These are phyloP conservation scores for Porphyridium purpureum DNA, from an alignment of 23 red algal species.

Conservation along the genomic window DNA sequence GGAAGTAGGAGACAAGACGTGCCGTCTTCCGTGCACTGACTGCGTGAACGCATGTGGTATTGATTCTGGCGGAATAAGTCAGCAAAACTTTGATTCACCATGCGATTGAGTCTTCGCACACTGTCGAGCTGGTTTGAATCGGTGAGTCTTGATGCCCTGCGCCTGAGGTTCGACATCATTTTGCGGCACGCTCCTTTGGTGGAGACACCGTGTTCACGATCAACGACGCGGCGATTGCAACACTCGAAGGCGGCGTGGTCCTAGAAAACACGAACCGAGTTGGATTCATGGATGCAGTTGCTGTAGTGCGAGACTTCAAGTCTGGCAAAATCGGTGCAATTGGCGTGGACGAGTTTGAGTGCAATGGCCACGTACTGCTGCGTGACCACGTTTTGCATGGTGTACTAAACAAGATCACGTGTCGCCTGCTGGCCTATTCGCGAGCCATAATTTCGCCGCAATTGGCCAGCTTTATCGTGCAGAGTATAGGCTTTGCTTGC, in stretches of 20 bases:
- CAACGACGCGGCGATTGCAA: background rate
- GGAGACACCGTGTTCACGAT: background rate
- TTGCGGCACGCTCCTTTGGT: slow-evolving; percentile 4
- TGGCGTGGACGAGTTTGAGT: slow-evolving; percentile 4
- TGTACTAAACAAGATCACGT: too few relatives aligned
- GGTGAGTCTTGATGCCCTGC: background rate
- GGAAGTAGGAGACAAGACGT: slow-evolving; percentile 3
- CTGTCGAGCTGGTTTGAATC: background rate
- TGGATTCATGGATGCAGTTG: slow-evolving; percentile 2
- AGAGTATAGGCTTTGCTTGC: too few relatives aligned
- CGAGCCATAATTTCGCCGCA: background rate
- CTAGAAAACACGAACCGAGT: slow-evolving; percentile 4
- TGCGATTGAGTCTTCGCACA: background rate
- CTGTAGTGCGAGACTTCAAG: slow-evolving; percentile 5
- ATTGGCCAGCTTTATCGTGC: too few relatives aligned
- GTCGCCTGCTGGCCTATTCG: too few relatives aligned
- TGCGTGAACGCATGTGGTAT: background rate
- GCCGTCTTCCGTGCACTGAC: background rate
- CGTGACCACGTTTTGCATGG: too few relatives aligned
- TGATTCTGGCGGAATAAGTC: background rate
- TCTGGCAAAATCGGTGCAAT: slow-evolving; percentile 3
- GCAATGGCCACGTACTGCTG: slow-evolving; percentile 3
- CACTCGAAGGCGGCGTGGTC: slow-evolving; percentile 1
- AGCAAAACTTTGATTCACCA: background rate
- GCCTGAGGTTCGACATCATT: background rate